phyloP scores from a whole-genome alignment of 495 filamentous ascomycete species.

The Ascobolus immersus region DNA sequence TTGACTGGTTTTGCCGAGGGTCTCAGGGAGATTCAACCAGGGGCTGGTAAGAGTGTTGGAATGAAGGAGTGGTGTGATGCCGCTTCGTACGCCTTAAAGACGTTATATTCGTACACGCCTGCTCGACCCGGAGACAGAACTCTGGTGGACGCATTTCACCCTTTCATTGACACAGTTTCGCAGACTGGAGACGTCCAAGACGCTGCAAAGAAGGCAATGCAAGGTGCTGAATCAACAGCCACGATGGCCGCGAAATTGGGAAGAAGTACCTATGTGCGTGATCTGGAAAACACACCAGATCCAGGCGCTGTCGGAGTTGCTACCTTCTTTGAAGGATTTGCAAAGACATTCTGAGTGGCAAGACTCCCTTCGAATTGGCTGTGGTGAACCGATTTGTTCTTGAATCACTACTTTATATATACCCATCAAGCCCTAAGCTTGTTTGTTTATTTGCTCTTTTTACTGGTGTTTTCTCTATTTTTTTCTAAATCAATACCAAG shows the following conservation, averaged over 20 bases:
- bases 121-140: slow-evolving; percentile 75
- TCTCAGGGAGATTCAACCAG: slow-evolving; percentile 32
- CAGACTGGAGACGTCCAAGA: slow-evolving; percentile 34
- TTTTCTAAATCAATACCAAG: no score
- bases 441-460: no score
- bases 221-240: slow-evolving; percentile 60
- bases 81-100: slow-evolving; percentile 38
- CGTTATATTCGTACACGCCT: slow-evolving; percentile 64
- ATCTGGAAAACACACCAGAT: slow-evolving; percentile 65
- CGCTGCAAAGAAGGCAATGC: slow-evolving; percentile 48
- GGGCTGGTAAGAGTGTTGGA: slow-evolving; percentile 22
- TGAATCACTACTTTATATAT: no score
- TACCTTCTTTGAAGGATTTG: slow-evolving; percentile 58
- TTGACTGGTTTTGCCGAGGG: slow-evolving; percentile 65
- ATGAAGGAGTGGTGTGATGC: slow-evolving; percentile 48
- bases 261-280: slow-evolving; percentile 73
- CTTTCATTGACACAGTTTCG: slow-evolving; percentile 51
- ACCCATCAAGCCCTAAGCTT: no score
- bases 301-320: slow-evolving; percentile 68
- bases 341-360: slow-evolving; percentile 23
- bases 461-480: no score
- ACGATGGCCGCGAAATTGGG: slow-evolving; percentile 78
- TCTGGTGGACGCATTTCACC: slow-evolving; percentile 66
- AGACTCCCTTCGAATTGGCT: no score
- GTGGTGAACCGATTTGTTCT: no score